Evolutionary conservation across 2,329 filamentous ascomycete genomes (phyloP), one percentile per base, ranked within the genome.

Genomic region (Remersonia thermophila): DNA sequence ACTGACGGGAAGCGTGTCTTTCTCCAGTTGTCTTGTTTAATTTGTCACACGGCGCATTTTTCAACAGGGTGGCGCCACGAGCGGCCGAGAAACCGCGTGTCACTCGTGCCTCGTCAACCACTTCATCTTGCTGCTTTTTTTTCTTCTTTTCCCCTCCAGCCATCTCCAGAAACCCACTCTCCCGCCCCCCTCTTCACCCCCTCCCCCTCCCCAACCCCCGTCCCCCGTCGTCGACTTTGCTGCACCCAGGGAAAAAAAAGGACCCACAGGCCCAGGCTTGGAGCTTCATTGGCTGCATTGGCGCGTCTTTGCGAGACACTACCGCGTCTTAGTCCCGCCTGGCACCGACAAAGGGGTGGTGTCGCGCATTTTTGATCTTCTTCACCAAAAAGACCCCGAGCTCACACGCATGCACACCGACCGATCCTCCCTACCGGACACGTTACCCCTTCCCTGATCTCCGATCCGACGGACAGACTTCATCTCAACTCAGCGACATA

Each of bases 21-120:
- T 40, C 37, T n/a, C n/a, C n/a, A n/a, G n/a, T n/a, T n/a, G n/a
- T n/a, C n/a, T n/a, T n/a, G n/a, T n/a, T 35, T 47, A 47, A 50
- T 50, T 50, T 43, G 44, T 41, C 38, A 43, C 44, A 47, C 20
- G 37, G 36, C 38, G 41, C 44, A 37, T 44, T 43, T 44, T 44
- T 41, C 33, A n/a, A n/a, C 38, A 40, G 38, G 39, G 46, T 47
- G 44, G 41, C 44, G 47, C 47, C 42, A 46, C 43, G 33, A 32
- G 33, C 31, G 18, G 26, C 33, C 30, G 33, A 39, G 29, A 31
- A 38, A 40, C 35, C 42, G 39, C 35, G 35, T 39, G 14, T 27
- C 27, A 29, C 14, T 27, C 5, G 25, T 27, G 10, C 10, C 25
- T 27, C 25, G 27, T n/a, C n/a, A 9, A 23, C 20, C 20, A 23